These are phyloP conservation scores for Eimeria acervulina DNA, from an alignment of 169 alveolate genomes.

Conservation along the genomic window DNA sequence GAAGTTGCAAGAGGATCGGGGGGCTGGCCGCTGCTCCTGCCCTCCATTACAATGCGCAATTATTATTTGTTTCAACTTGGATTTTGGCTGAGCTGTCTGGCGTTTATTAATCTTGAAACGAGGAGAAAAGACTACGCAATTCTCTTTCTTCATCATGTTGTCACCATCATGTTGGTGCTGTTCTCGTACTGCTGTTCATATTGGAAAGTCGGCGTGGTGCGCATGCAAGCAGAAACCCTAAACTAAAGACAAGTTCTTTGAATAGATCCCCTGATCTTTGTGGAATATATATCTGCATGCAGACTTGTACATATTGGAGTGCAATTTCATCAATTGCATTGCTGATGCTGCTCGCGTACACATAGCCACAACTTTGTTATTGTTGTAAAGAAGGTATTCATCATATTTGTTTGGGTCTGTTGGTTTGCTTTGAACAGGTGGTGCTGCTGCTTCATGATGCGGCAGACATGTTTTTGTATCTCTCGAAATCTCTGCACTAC, in stretches of 20 bases:
- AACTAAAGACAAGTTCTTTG: too few species aligned
- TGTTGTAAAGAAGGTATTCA: too few species aligned
- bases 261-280: too few species aligned
- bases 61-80: constrained; percentile 74
- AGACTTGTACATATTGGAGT: too few species aligned
- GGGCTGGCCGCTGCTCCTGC: constrained; percentile 73
- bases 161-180: constrained; percentile 74
- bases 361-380: too few species aligned
- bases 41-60: constrained; percentile 19
- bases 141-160: constrained; percentile 81
- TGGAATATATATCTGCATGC: too few species aligned
- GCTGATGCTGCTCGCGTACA: too few species aligned
- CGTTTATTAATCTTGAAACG: constrained; percentile 74
- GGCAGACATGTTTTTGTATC: constrained; percentile 82
- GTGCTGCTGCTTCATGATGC: constrained; percentile 81
- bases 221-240: too few species aligned
- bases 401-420: too few species aligned
- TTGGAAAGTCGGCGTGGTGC: constrained; percentile 84
- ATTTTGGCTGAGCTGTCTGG: constrained; percentile 81
- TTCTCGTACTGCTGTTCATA: constrained; percentile 77
- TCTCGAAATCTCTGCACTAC: constrained; percentile 66
- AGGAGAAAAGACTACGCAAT: constrained; percentile 69
- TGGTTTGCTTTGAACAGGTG: neutral
- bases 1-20: constrained; percentile 51
- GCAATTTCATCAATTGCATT: too few species aligned